Evolutionary conservation across 2,329 filamentous ascomycete species (phyloP).

Genomic region (Ceratocystiopsis sp.): DNA sequence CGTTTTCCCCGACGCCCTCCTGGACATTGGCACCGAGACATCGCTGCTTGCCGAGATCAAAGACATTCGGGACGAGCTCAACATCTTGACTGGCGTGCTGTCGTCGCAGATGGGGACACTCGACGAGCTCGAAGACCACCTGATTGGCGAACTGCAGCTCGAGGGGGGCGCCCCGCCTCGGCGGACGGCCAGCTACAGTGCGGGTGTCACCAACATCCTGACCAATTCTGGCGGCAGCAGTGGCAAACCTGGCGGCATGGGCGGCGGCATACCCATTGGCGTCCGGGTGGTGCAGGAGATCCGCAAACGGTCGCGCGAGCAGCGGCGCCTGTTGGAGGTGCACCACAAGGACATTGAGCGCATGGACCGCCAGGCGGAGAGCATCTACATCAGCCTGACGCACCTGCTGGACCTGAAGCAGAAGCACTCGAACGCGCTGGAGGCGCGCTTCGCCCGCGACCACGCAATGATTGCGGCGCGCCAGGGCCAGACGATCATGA

Average conservation of each 20-base stretch:
- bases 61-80: constrained; percentile 50
- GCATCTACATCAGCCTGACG: constrained; percentile 41
- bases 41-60: constrained; percentile 45
- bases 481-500: constrained; percentile 26
- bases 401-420: constrained; percentile 51
- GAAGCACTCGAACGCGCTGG: constrained; percentile 50
- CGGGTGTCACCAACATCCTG: no score
- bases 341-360: constrained; percentile 42
- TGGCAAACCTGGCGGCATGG: neutral
- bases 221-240: no score
- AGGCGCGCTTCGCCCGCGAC: constrained; percentile 43
- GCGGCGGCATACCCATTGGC: neutral
- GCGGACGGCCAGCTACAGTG: neutral
- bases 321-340: constrained; percentile 38
- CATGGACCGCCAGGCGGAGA: constrained; percentile 45
- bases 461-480: constrained; percentile 43
- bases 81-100: constrained; percentile 34
- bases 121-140: constrained; percentile 24
- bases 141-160: constrained; percentile 16
- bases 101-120: constrained; percentile 6
- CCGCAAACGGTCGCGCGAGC: constrained; percentile 36
- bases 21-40: constrained; percentile 44
- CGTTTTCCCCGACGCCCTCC: constrained; percentile 34
- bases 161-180: neutral
- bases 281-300: constrained; percentile 19